Base-by-base conservation (phyloP, 352 stramenopile genomes). In the Globisporangium heterothallicum region DNA sequence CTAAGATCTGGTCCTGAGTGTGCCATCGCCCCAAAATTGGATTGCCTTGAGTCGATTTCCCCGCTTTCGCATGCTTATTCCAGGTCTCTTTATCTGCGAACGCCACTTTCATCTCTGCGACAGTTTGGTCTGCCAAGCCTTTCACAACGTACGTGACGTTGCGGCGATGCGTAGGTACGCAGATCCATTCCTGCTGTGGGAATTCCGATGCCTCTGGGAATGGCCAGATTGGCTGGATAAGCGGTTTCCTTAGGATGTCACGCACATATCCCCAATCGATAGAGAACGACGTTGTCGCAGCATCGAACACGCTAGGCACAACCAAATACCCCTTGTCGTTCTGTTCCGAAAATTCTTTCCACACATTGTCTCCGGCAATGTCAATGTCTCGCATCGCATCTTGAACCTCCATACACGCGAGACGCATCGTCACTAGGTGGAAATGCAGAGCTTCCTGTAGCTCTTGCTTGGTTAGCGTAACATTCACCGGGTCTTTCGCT, bases 311-410 rank as follows among this genome's bases (percentile, higher is more conserved):
- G n/a, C 71, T 80, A 14, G 83, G 78, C 1, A 90, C 78, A 26
- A 94, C 80, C 27, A 94, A 41, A 49, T 94, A 94, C 3, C 84
- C 84, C 44, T 94, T 94, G 66, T 94, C 84, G 47, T 94, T 94
- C 54, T 88, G 74, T 53, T 88, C 71, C 0, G 84, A 91, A 12
- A 94, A 94, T 43, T 92, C 81, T 35, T 86, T 74, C 73, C 78
- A 89, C 2, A 90, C 65, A 10, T 80, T 63, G 27, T 84, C 70
- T 22, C 61, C 69, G 2, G 59, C 54, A 56, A 89, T 72, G 13
- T 86, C 66, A 8, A 92, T 65, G 35, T 92, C 74, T 21, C 81
- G 74, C 50, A 87, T 58, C 6, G 75, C 84, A 18, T 89, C 79
- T 38, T 81, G 61, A 13, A 91, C 79, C 16, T 74, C 70, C 74